Percentiles rank a stretch among this genome's conserved stretches.
These are phyloP conservation scores for Microsporum canis DNA, from an alignment of 2,329 filamentous ascomycete species.

Conservation along the genomic window DNA sequence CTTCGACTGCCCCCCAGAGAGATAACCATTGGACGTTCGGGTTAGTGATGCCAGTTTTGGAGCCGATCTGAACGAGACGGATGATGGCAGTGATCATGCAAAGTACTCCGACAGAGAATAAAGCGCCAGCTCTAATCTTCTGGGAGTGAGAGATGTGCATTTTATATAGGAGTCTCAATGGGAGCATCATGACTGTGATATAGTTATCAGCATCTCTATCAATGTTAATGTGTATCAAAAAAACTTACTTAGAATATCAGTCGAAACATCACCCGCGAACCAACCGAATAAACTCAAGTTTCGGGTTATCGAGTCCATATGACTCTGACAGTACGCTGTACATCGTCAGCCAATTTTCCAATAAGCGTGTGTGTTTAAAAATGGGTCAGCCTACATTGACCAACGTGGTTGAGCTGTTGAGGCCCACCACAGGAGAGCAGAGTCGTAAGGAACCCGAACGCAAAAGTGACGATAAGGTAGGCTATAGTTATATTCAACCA, in stretches of 20 bases:
- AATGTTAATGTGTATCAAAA: neutral
- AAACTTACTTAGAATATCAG: constrained; percentile 19
- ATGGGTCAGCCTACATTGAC: neutral
- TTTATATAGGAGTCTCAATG: constrained; percentile 20
- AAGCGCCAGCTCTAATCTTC: constrained; percentile 19
- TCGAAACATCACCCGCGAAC: constrained; percentile 16
- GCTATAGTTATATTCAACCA: constrained; percentile 3
- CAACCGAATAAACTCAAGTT: constrained; percentile 11
- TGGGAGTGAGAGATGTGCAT: constrained; percentile 20
- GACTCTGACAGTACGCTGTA: constrained; percentile 5
- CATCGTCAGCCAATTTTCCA: neutral
- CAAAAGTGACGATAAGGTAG: constrained; percentile 4
- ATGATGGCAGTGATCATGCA: constrained; percentile 20
- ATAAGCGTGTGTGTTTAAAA: neutral
- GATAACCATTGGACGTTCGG: constrained; percentile 9
- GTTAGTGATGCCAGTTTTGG: constrained; percentile 7
- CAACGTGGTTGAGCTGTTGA: neutral
- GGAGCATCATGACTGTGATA: constrained; percentile 23
- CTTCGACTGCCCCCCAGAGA: constrained; percentile 6
- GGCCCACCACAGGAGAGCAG: constrained; percentile 9
- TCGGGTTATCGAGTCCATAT: neutral
- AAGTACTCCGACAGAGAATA: constrained; percentile 22
- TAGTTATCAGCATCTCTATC: neutral
- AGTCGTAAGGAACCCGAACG: constrained; percentile 6
- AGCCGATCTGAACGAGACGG: constrained; percentile 15